These are phyloP conservation scores for Artemisia tridentata DNA, from an alignment of 129 eudicot genomes.

Conservation along the genomic window DNA sequence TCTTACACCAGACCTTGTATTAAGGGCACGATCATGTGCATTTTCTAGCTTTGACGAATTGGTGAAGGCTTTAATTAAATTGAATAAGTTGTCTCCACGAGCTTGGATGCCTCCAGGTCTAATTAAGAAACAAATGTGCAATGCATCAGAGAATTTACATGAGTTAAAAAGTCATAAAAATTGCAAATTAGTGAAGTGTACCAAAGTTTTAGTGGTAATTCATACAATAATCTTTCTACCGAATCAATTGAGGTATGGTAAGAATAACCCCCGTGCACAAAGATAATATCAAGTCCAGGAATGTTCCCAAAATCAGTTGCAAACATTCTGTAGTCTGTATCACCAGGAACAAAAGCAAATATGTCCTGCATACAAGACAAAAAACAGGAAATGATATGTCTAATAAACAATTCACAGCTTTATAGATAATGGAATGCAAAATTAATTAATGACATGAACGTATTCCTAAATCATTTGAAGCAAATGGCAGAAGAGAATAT, in stretches of 20 bases:
- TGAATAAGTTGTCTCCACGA: constrained; percentile 86
- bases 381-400: constrained; percentile 10
- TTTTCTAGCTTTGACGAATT: constrained; percentile 57
- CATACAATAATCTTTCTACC: constrained; percentile 97
- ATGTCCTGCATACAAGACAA: constrained; percentile 59
- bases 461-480: no score
- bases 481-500: no score
- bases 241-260: constrained; percentile 93
- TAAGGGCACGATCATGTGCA: constrained; percentile 46
- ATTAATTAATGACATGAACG: no score
- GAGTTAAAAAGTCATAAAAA: constrained; percentile 24
- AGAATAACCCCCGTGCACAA: constrained; percentile 77
- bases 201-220: constrained; percentile 62
- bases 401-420: not conserved
- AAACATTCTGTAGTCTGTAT: constrained; percentile 96
- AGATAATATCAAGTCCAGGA: constrained; percentile 96
- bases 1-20: constrained; percentile 31
- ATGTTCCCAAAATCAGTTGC: constrained; percentile 79
- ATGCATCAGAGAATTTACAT: constrained; percentile 35
- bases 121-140: constrained; percentile 22
- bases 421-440: no score
- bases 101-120: constrained; percentile 99
- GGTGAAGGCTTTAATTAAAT: constrained; percentile 77
- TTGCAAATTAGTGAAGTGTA: constrained; percentile 42
- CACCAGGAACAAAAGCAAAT: constrained; percentile 85